Evolutionary conservation across 331 rosid species (phyloP), one percentile per base, ranked within the genome.

Genomic region (Quercus lobata): DNA sequence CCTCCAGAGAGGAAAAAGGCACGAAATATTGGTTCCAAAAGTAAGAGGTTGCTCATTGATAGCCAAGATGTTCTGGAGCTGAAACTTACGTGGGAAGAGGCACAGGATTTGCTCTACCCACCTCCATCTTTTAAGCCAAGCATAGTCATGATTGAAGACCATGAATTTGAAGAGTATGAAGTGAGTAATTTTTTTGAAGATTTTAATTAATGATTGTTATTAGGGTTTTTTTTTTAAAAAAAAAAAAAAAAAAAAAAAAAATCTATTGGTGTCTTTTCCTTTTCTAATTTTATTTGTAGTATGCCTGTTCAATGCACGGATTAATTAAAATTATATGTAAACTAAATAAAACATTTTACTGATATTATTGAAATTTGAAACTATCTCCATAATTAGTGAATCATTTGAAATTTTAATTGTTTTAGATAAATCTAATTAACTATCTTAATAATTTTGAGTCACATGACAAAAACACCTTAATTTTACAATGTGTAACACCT

Each of bases 31-130:
- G 99, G 99, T 63, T 87, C 98, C 71, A 96, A 96, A 89, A 90
- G 94, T 86, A 96, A 91, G 89, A 91, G 99, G 90, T 75, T 96
- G 90, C 94, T 89, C 86, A 92, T 96, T 82, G 99, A 96, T 83
- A 89, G 92, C 89, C 97, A 91, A 68, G 99, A 96, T 83, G 98
- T 94, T 56, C 84, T 93, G 80, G 98, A 96, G 86, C 86, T 96
- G 81, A 90, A 89, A 84, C 94, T 96, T 83, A 96, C 98, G 3
- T 96, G 99, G 99, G 97, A 93, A 80, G 98, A 96, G 86, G 97
- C 96, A 68, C 99, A 96, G 79, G 99, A 96, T 88, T 79, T 96
- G 90, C 98, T 96, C 49, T 88, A 94, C 82, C 98, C 99, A 53
- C 97, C 99, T 52, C 97, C 97, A 44, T 73, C 94, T 80, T 88